A percentile compares a stretch with the other conserved stretches of the same genome.
Conservation (phyloP, 2,329 filamentous ascomycete species). For the Phialophora tarda region DNA sequence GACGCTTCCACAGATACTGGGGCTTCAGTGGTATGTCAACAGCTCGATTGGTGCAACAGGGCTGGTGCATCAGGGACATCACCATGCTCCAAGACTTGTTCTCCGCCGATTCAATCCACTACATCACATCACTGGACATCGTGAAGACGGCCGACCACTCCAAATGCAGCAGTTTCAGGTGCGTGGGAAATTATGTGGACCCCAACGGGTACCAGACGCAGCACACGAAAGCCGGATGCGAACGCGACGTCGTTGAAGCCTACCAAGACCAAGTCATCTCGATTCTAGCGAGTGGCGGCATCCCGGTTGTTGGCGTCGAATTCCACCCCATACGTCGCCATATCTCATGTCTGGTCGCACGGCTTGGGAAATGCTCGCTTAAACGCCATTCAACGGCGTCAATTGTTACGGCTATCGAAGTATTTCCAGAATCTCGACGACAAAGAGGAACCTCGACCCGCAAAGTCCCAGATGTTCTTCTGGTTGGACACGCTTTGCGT, state of each 20-base stretch:
- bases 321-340: conserved; percentile 2
- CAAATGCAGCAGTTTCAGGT: background rate
- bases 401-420: background rate
- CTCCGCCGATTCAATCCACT: background rate
- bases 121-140: background rate
- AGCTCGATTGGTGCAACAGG: background rate
- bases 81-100: background rate
- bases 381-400: background rate
- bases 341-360: conserved; percentile 8
- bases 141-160: background rate
- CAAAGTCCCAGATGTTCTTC: background rate
- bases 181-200: background rate
- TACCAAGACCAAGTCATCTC: background rate
- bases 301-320: background rate
- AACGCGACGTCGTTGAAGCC: background rate
- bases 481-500: conserved; percentile 12
- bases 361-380: background rate
- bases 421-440: background rate
- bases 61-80: background rate
- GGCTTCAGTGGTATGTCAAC: background rate
- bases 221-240: background rate
- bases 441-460: no score
- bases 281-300: background rate
- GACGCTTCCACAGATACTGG: background rate
- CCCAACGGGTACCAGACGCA: background rate